Evolutionary conservation across 306 rosid species (phyloP).

Genomic region (Myrica gale): DNA sequence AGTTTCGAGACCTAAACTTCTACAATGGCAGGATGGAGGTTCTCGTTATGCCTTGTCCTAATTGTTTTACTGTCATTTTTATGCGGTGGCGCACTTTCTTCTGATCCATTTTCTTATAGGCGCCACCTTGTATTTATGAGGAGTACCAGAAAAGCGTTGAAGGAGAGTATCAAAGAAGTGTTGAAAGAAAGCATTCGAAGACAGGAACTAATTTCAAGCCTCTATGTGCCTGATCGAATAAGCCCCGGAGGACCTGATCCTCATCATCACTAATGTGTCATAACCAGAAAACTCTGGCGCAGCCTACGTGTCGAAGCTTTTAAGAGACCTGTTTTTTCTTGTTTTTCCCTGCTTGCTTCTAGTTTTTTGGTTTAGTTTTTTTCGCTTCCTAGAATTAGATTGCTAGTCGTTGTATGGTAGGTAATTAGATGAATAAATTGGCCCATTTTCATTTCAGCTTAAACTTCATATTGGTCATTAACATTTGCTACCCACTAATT

Average conservation of each 20-base stretch:
- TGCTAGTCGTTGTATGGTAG: no score
- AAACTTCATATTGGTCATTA: no score
- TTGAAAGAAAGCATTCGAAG: constrained; percentile 39
- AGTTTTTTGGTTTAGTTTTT: no score
- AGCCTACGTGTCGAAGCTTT: no score
- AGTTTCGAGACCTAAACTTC: neutral
- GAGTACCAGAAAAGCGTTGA: neutral
- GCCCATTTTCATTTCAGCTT: no score
- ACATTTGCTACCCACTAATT: no score
- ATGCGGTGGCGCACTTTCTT: constrained; percentile 24
- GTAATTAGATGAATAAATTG: no score
- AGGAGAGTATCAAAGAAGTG: constrained; percentile 31
- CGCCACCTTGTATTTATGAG: neutral
- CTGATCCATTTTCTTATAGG: neutral
- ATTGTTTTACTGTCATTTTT: constrained; percentile 34
- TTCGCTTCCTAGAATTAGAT: no score
- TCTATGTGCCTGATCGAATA: constrained; percentile 23
- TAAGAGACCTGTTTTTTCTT: no score
- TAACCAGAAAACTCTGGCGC: no score
- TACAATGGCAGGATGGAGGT: constrained; percentile 21
- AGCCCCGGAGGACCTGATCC: constrained; percentile 55
- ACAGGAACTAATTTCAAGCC: constrained; percentile 29
- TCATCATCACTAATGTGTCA: constrained; percentile 35
- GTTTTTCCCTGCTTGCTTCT: no score
- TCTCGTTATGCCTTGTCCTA: constrained; percentile 16